These are phyloP conservation scores for Ceratonia siliqua DNA, from an alignment of 306 rosid genomes.

Conservation along the genomic window DNA sequence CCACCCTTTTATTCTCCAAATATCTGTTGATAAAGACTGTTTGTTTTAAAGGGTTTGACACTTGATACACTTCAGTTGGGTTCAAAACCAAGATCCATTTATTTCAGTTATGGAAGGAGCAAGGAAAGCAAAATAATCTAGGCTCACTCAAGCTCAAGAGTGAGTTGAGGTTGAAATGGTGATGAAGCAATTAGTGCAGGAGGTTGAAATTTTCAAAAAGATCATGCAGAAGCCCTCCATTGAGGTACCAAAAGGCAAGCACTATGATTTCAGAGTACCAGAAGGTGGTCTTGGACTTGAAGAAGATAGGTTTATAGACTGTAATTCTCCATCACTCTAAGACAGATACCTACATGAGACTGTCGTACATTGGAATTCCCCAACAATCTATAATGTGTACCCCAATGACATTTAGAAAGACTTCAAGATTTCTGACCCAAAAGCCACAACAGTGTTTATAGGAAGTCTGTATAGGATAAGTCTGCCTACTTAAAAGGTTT, in stretches of 20 bases:
- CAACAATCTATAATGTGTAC: background rate
- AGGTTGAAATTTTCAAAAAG: background rate
- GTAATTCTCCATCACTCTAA: background rate
- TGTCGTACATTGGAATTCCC: background rate
- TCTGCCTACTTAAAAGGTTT: too few relatives aligned
- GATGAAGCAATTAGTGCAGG: constrained; percentile 21
- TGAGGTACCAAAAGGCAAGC: constrained; percentile 17
- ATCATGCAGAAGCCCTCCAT: background rate
- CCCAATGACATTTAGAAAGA: background rate
- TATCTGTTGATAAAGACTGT: background rate
- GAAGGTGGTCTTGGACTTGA: background rate
- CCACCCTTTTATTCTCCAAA: background rate
- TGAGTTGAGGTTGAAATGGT: background rate
- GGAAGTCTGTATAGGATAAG: background rate
- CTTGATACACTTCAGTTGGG: background rate
- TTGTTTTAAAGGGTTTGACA: constrained; percentile 5
- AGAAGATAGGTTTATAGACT: constrained; percentile 13
- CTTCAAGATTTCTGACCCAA: background rate
- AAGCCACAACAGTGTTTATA: background rate
- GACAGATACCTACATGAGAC: constrained; percentile 16
- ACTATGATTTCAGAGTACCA: background rate
- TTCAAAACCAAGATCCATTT: background rate
- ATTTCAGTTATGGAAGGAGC: constrained; percentile 18
- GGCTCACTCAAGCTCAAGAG: background rate
- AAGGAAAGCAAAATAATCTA: background rate